Evolutionary conservation across 305 asterid genomes (phyloP).

Genomic region (Fraxinus velutina): DNA sequence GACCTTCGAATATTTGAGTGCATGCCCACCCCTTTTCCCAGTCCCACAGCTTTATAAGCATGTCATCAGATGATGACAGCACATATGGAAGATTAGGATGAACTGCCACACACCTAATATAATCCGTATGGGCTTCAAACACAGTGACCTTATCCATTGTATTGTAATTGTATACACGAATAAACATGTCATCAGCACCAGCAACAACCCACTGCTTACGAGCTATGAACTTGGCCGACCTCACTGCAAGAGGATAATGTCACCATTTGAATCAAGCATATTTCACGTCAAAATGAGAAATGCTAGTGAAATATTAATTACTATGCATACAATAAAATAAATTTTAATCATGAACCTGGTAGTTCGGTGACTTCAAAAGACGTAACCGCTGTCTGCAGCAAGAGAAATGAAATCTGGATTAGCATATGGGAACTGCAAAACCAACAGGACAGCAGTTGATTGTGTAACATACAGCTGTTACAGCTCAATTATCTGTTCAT

Average conservation of each 20-base stretch:
- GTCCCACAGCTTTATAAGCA: conserved; percentile 99
- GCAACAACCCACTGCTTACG: conserved; percentile 99
- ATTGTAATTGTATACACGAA: conserved; percentile 91
- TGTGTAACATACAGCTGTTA: conserved; percentile 2
- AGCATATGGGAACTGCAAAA: conserved; percentile 12
- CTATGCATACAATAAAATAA: conserved; percentile 15
- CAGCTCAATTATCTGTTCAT: background rate
- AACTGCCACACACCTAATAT: conserved; percentile 94
- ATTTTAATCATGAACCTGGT: conserved; percentile 63
- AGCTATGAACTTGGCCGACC: conserved; percentile 92
- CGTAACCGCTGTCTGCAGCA: conserved; percentile 81
- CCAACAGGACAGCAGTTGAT: conserved; percentile 10
- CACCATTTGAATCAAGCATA: conserved; percentile 25
- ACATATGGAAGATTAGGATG: conserved; percentile 96
- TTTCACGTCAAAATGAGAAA: conserved; percentile 16
- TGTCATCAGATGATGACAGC: conserved; percentile 97
- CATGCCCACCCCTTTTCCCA: conserved; percentile 99
- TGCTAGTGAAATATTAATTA: background rate
- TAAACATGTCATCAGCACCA: conserved; percentile 95
- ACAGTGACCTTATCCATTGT: conserved; percentile 98
- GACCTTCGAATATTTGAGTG: conserved; percentile 98
- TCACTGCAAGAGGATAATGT: conserved; percentile 50
- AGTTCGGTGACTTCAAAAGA: conserved; percentile 95
- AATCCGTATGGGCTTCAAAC: conserved; percentile 96
- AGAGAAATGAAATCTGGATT: conserved; percentile 23